Evolutionary conservation across 805 yeast genomes (phyloP).

Genomic region (Ogataea sp.): DNA sequence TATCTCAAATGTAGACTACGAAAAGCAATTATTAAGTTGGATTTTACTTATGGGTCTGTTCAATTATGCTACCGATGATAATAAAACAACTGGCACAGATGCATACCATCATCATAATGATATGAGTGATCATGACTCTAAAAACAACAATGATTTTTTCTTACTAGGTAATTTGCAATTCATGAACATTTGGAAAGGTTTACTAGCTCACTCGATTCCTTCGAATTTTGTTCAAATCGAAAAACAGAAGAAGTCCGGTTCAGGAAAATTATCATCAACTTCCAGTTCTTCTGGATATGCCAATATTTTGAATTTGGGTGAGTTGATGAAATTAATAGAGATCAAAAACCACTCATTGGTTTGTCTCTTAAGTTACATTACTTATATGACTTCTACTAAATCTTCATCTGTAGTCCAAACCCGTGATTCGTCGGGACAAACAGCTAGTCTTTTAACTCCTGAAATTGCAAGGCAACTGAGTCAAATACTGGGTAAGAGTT

Average conservation of each 20-base stretch:
- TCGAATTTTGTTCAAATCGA: conserved; percentile 27
- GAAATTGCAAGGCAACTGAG: conserved; percentile 23
- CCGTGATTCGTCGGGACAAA: conserved; percentile 15
- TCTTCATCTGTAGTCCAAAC: conserved; percentile 21
- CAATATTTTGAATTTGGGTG: conserved; percentile 25
- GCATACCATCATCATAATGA: too few species aligned
- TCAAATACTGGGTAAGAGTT: conserved; percentile 23
- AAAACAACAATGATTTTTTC: conserved; percentile 40
- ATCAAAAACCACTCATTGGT: conserved; percentile 52
- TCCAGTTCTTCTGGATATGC: too few species aligned
- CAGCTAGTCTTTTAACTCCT: conserved; percentile 20
- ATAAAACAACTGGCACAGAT: too few species aligned
- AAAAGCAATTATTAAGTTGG: conserved; percentile 48
- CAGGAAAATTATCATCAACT: conserved; percentile 6
- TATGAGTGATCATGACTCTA: conserved; percentile 11
- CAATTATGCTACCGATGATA: conserved; percentile 30
- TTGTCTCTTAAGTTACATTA: conserved; percentile 46
- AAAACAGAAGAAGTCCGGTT: conserved; percentile 16
- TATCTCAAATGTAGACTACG: conserved; percentile 24
- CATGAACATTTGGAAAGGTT: conserved; percentile 54
- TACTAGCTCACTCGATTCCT: conserved; percentile 42
- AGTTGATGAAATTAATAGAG: conserved; percentile 32
- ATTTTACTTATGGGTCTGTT: conserved; percentile 53
- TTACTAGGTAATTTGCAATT: conserved; percentile 51
- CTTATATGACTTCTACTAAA: conserved; percentile 38